Percentiles rank a stretch among this genome's conserved stretches.
Conservation (phyloP, 805 yeast genomes). For the Saccharomyces mikatae region DNA sequence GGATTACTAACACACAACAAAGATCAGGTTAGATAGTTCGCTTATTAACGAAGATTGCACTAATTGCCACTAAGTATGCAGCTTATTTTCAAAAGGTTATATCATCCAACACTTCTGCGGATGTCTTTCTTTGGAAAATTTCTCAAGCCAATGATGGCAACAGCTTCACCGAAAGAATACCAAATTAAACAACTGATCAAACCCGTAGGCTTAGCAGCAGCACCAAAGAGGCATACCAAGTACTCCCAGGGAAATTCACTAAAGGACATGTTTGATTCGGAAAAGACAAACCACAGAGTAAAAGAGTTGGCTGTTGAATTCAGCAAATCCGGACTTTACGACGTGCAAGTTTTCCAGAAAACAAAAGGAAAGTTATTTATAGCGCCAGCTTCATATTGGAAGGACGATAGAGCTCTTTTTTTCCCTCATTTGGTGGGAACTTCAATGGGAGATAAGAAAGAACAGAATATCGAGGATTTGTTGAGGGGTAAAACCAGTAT, state of each 20-base stretch:
- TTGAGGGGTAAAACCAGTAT: conserved; percentile 27
- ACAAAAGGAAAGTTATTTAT: conserved; percentile 79
- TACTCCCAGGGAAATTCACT: conserved; percentile 39
- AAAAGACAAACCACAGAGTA: conserved; percentile 40
- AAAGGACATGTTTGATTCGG: conserved; percentile 42
- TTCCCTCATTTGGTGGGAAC: conserved; percentile 73
- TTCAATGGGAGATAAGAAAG: conserved; percentile 35
- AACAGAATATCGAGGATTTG: conserved; percentile 21
- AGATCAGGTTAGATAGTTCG: background rate
- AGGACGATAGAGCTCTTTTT: conserved; percentile 59
- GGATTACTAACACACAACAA: background rate
- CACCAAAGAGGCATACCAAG: conserved; percentile 29
- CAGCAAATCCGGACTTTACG: conserved; percentile 60
- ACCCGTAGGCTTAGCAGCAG: conserved; percentile 39
- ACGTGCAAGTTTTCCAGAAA: conserved; percentile 54
- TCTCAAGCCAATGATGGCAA: conserved; percentile 30
- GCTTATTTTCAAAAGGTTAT: background rate
- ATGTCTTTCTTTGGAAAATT: conserved; percentile 26
- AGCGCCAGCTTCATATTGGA: conserved; percentile 76
- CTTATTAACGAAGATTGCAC: background rate
- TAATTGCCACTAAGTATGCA: background rate
- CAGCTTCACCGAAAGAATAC: conserved; percentile 31
- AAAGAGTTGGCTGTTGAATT: conserved; percentile 54
- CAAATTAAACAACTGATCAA: conserved; percentile 30
- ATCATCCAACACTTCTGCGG: background rate